phyloP scores from a whole-genome alignment of 768 basidiomycete species.

The Xanthoconium stramineum region DNA sequence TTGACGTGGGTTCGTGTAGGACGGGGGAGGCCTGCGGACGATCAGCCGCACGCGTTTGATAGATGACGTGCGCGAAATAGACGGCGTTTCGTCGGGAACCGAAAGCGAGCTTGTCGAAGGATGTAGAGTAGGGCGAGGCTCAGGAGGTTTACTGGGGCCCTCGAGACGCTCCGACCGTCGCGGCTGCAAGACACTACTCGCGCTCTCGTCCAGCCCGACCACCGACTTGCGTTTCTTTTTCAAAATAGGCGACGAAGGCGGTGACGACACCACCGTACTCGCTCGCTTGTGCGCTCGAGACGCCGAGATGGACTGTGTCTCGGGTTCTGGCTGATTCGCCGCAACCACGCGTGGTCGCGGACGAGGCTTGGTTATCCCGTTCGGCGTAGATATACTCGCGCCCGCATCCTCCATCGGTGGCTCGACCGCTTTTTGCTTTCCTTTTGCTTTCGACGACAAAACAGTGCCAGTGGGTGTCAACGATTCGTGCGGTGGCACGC shows the following conservation, averaged over 20 bases:
- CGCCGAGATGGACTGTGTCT: constrained; percentile 7
- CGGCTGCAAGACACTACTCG: background rate
- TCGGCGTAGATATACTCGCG: constrained; percentile 12
- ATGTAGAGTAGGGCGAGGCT: background rate
- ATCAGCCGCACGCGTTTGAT: constrained; percentile 65
- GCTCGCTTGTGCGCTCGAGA: constrained; percentile 26
- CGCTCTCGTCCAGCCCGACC: constrained; percentile 2
- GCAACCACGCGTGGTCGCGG: constrained; percentile 5
- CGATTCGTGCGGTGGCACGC: constrained; percentile 2
- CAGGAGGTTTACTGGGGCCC: constrained; percentile 10
- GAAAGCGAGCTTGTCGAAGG: background rate
- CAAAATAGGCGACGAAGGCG: constrained; percentile 17
- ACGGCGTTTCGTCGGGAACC: background rate
- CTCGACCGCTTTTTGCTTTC: constrained; percentile 31
- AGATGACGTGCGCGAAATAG: constrained; percentile 17
- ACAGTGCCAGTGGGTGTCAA: background rate
- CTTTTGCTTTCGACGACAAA: constrained; percentile 29
- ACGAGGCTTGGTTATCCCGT: constrained; percentile 9
- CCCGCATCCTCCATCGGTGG: constrained; percentile 6
- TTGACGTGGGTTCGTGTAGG: constrained; percentile 66
- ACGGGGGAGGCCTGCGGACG: constrained; percentile 60
- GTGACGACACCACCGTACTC: constrained; percentile 18
- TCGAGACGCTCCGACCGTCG: constrained; percentile 24
- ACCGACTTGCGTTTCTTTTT: constrained; percentile 29
- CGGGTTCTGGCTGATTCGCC: constrained; percentile 1